Evolutionary conservation across 2,329 filamentous ascomycete genomes (phyloP).

Genomic region (Rugonectria rugulosa): DNA sequence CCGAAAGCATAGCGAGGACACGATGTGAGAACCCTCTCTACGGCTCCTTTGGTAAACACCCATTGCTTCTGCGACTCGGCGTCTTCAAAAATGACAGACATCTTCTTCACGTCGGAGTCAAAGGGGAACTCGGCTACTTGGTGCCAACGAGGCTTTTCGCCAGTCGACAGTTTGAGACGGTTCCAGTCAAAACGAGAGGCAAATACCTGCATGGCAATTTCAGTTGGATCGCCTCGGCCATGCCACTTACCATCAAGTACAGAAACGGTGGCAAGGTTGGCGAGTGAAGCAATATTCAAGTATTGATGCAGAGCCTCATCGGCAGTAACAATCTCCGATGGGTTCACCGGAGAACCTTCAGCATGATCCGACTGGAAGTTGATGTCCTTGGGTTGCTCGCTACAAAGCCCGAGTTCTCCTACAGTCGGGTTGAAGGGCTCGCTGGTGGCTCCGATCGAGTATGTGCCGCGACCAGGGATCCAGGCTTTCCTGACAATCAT

Average conservation of each 20-base stretch:
- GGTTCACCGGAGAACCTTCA: slow-evolving; percentile 38
- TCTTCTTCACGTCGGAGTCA: slow-evolving; percentile 78
- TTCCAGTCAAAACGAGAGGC: slow-evolving; percentile 73
- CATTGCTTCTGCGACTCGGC: slow-evolving; percentile 49
- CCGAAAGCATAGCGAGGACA: slow-evolving; percentile 62
- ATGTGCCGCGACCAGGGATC: slow-evolving; percentile 56
- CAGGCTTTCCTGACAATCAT: slow-evolving; percentile 63
- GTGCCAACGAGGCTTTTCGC: slow-evolving; percentile 59
- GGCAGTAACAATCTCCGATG: slow-evolving; percentile 48
- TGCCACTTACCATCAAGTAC: slow-evolving; percentile 64
- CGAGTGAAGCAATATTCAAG: slow-evolving; percentile 69
- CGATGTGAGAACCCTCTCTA: slow-evolving; percentile 71
- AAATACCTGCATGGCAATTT: slow-evolving; percentile 79
- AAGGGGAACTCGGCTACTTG: slow-evolving; percentile 75
- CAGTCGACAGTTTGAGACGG: slow-evolving; percentile 58
- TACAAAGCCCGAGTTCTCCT: slow-evolving; percentile 53
- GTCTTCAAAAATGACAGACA: slow-evolving; percentile 73
- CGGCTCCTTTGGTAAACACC: slow-evolving; percentile 72
- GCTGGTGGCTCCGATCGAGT: slow-evolving; percentile 56
- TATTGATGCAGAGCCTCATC: slow-evolving; percentile 61
- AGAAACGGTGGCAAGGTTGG: slow-evolving; percentile 70
- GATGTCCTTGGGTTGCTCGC: slow-evolving; percentile 47
- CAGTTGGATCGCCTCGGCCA: slow-evolving; percentile 68
- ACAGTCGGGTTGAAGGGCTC: slow-evolving; percentile 65
- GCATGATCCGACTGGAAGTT: slow-evolving; percentile 36